Base-by-base conservation (phyloP, 106 monocot species). In the Gastrodia elata region DNA sequence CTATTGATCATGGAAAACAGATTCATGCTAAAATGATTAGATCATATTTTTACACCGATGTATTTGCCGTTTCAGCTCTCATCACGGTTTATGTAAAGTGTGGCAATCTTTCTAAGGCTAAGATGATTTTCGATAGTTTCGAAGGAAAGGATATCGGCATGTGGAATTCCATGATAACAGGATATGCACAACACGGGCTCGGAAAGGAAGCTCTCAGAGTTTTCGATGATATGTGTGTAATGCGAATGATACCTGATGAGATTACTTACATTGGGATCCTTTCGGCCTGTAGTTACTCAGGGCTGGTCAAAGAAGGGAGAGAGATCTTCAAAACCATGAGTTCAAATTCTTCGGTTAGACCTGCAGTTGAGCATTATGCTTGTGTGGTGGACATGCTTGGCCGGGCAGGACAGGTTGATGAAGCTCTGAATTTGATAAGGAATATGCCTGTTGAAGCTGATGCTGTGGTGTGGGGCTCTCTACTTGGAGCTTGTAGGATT, bases 151-250 rank as follows among this genome's bases (percentile, higher is more conserved):
- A 94, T 73, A 82, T 77, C 14, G 87, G 80, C 8, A 79, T 90
- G 85, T 94, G 90, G 90, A 94, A 90, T 42, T 79, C 90, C 3
- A 94, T 94, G 90, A 90, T 94, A 57, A 86, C 90, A 43, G 94
- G 83, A 1, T 85, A 82, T 77, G 83, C 94, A 22, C 94, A 94
- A 32, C 90, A 94, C 83, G 94, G 94, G 4, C 55, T 86, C 1
- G 94, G 85, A 26, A 83, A 81, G n/a, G 82, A 87, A 36, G 82
- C 90, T 73, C 76, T 90, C 33, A 58, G 7, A 39, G 30, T 90
- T n/a, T 94, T 86, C 68, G 5, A 78, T 22, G 73, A 78, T 43
- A 94, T 94, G 90, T 28, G 38, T 20, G 16, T 30, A 6, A 61
- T 11, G 26, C 75, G 76, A 8, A 77, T 86, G 75, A 25, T 59